Evolutionary conservation across 2,329 filamentous ascomycete species (phyloP), one percentile per base, ranked within the genome.

Genomic region (Dactylellina cionopaga): DNA sequence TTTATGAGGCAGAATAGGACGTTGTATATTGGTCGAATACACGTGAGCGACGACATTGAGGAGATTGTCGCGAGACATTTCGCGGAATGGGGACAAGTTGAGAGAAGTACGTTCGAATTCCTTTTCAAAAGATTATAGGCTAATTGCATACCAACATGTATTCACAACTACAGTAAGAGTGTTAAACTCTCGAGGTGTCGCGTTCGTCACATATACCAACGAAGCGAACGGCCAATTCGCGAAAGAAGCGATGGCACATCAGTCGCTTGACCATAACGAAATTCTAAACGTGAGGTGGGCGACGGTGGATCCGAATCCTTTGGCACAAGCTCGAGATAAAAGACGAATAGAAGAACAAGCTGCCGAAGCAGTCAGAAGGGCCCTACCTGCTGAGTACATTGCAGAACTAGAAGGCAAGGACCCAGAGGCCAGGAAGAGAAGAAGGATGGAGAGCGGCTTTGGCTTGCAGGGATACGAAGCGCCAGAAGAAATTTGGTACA

Each of bases 261-360:
- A 99, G 81, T 88, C 88, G 0, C 84, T 99, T 25, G 95, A 99
- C 78, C 90, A 98, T 80, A 89, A 88, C 74, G 95, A 99, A 81
- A 89, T 97, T 19, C 83, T 99, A 24, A 99, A 99, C 80, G 93
- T 99, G 49, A 86, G 96, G 74, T 99, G 95, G 95, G 95, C 95
- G 41, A 99, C 95, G 0, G 90, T 92, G 5, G 95, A 99, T 79
- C 95, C 95, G 0, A 99, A 99, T 76, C 95, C 95, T 0, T 89
- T 95, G 83, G 92, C 94, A 1, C 92, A 96, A 80, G 96, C 96
- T 75, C 86, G 96, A 71, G 95, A 99, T 81, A 94, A 90, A 1
- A 85, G 90, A 37, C 86, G 90, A 39, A 90, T 99, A 71, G 95
- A 99, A 79, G 95, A 99, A 79, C 95, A 99, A 80, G 95, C 95